Evolutionary conservation across 345 rosid genomes (phyloP), one percentile per base, ranked within the genome.

Genomic region (Ailanthus altissimus): DNA sequence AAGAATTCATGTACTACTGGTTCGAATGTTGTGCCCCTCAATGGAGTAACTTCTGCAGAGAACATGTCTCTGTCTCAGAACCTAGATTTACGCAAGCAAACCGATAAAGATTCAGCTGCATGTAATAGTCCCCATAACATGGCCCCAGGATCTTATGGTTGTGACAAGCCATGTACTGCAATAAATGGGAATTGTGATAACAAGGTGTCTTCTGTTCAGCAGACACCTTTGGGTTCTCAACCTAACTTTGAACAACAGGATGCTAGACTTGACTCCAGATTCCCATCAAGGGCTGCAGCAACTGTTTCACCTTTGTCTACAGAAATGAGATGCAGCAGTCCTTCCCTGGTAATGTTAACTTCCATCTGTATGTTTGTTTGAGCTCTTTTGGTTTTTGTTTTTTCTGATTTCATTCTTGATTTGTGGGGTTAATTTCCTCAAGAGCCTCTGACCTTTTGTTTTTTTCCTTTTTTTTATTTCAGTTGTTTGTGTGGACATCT

Each of bases 41-140:
- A 76, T 78, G 79, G 76, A 59, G 84, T 78, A 64, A 67, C 66
- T 75, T 68, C 84, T 62, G 53, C 76, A 75, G 78, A 76, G 54
- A 74, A 61, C 60, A 61, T 61, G 46, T 56, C 78, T 72, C 49
- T 72, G 53, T 47, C 81, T 71, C 84, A 81, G 51, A 84, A 83
- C n/a, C 56, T 65, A n/a, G 51, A 77, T 77, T 79, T 82, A 63
- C 78, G 82, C 75, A 85, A 78, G 75, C 78, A 70, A 67, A 28
- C 68, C 64, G 89, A 80, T 63, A 81, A 83, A 77, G 73, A 74
- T 66, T 75, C 79, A 65, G 70, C 90, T 76, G 75, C 63, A 16
- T 76, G 58, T 78, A 86, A 71, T 65, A 72, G 84, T 76, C 66
- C 81, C 43, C 60, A n/a, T 67, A 72, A 83, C 77, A 64, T 60